These are phyloP conservation scores for Pestalotiopsis sp. DNA, from an alignment of 2,329 filamentous ascomycete species.

Conservation along the genomic window DNA sequence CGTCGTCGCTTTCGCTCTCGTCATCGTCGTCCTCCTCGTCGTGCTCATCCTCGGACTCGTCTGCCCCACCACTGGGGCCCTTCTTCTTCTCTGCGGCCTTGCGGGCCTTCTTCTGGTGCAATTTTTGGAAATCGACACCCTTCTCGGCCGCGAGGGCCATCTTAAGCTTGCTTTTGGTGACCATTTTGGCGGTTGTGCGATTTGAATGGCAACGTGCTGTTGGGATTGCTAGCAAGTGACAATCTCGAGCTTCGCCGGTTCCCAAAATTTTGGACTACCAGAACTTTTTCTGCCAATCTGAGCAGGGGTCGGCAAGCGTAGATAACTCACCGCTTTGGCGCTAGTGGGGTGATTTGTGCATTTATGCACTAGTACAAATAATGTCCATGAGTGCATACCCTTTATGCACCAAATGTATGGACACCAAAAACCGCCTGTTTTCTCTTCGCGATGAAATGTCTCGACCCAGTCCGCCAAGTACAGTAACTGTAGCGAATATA, in stretches of 20 bases:
- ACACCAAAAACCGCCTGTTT: too few relatives aligned
- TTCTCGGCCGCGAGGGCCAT: conserved; percentile 42
- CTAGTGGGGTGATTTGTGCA: not conserved
- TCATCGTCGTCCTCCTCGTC: conserved; percentile 28
- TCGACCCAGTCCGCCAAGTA: not conserved
- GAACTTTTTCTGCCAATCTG: conserved; percentile 13
- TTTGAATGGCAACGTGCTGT: not conserved
- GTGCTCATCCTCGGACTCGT: conserved; percentile 23
- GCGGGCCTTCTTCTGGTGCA: conserved; percentile 18
- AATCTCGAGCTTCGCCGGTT: conserved; percentile 1
- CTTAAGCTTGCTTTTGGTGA: conserved; percentile 40
- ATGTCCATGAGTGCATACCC: not conserved
- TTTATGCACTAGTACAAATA: not conserved
- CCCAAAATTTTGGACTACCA: conserved; percentile 7
- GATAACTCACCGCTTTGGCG: not conserved
- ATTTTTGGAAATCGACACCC: conserved; percentile 37
- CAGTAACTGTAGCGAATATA: not conserved
- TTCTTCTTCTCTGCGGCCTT: conserved; percentile 27
- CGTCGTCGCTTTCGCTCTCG: conserved; percentile 32
- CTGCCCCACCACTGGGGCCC: conserved; percentile 19
- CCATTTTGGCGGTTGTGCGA: conserved; percentile 18
- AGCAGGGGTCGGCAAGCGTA: not conserved
- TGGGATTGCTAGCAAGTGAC: not conserved
- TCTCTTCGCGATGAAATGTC: not conserved
- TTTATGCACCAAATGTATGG: not conserved